Evolutionary conservation across 495 filamentous ascomycete species (phyloP).

Genomic region (Aspergillus funiculosus): DNA sequence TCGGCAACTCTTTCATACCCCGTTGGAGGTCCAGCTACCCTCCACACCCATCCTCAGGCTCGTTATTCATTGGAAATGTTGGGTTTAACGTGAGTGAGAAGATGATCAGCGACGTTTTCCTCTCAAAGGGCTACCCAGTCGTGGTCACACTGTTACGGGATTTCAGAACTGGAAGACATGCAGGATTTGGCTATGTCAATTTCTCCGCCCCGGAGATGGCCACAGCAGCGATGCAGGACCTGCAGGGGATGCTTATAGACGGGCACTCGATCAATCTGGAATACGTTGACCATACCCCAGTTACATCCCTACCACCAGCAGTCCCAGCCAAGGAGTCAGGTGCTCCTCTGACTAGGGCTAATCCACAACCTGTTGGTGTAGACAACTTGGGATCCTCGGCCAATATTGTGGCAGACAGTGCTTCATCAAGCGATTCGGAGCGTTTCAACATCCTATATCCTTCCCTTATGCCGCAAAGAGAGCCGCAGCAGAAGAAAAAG

Average conservation of each 20-base stretch:
- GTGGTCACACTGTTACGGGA: slow-evolving; percentile 84
- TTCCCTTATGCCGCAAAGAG: slow-evolving; percentile 23
- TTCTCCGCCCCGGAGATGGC: slow-evolving; percentile 74
- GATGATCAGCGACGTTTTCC: slow-evolving; percentile 68
- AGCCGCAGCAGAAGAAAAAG: not conserved
- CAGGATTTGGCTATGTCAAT: slow-evolving; percentile 89
- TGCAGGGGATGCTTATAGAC: slow-evolving; percentile 70
- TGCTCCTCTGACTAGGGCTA: not conserved
- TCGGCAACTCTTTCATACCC: not conserved
- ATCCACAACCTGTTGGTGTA: no score
- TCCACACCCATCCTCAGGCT: slow-evolving; percentile 59
- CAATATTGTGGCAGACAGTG: not conserved
- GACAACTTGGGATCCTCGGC: not conserved
- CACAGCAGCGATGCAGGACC: slow-evolving; percentile 62
- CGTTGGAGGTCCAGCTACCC: slow-evolving; percentile 14
- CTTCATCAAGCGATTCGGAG: slow-evolving; percentile 15
- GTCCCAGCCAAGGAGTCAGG: not conserved
- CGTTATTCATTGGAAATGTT: slow-evolving; percentile 88
- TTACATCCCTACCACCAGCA: slow-evolving; percentile 6
- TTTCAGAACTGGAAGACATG: slow-evolving; percentile 67
- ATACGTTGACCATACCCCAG: slow-evolving; percentile 51
- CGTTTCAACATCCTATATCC: slow-evolving; percentile 27
- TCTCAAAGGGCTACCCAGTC: slow-evolving; percentile 61
- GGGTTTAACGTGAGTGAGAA: slow-evolving; percentile 74
- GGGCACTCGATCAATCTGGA: slow-evolving; percentile 86